These are phyloP conservation scores for Arxiozyma slooffiae DNA, from an alignment of 1,139 yeast species.

Conservation along the genomic window DNA sequence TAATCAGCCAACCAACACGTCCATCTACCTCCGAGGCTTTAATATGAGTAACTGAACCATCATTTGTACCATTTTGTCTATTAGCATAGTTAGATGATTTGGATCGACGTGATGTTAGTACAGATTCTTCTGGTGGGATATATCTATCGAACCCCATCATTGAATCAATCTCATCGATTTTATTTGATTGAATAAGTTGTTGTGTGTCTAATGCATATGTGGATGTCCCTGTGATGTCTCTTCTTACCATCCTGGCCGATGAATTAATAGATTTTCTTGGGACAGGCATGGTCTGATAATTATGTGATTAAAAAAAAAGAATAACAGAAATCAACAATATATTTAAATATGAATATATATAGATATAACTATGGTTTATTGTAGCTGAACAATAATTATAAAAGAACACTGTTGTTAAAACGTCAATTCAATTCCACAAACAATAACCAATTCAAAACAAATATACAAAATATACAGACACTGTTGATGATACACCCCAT, in stretches of 20 bases:
- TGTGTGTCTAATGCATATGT: slow-evolving; percentile 26
- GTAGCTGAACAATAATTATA: background rate
- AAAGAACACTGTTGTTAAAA: no score
- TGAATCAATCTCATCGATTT: slow-evolving; percentile 56
- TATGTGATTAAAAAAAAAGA: no score
- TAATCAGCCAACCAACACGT: slow-evolving; percentile 76
- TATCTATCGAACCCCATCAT: slow-evolving; percentile 76
- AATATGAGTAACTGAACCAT: background rate
- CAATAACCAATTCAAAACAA: no score
- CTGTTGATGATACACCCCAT: no score
- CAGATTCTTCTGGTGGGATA: slow-evolving; percentile 24
- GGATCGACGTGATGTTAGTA: slow-evolving; percentile 35
- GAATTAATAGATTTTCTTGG: slow-evolving; percentile 1
- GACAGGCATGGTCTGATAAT: background rate
- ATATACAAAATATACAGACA: no score
- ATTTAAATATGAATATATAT: no score
- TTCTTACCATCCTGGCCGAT: slow-evolving; percentile 2
- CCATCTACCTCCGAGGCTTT: slow-evolving; percentile 42
- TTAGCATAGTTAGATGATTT: background rate
- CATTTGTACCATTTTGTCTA: background rate
- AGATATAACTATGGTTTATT: background rate
- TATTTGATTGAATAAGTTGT: slow-evolving; percentile 28
- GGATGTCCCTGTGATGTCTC: slow-evolving; percentile 9
- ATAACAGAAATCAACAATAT: background rate
- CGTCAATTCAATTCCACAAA: no score